These are phyloP conservation scores for Pleurotus cornucopiae DNA, from an alignment of 768 basidiomycete species.

Conservation along the genomic window DNA sequence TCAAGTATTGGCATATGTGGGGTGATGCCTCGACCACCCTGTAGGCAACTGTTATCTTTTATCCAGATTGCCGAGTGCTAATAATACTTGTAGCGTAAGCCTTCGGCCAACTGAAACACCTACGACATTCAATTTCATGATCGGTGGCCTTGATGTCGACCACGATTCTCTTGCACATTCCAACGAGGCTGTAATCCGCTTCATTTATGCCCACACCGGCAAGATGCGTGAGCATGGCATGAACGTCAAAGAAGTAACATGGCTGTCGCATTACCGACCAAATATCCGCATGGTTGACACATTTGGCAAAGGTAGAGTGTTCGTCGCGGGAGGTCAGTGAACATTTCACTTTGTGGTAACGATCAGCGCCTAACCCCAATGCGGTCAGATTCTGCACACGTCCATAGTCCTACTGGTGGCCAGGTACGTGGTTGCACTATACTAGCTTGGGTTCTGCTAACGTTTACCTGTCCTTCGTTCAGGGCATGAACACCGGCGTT, in stretches of 20 bases:
- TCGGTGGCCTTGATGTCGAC: constrained; percentile 5
- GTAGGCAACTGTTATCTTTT: background rate
- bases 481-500: constrained; percentile 29
- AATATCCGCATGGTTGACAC: constrained; percentile 17
- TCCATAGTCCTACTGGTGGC: constrained; percentile 26
- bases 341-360: background rate
- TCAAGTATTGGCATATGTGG: constrained; percentile 9
- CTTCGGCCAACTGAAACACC: constrained; percentile 9
- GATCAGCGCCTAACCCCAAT: background rate
- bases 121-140: constrained; percentile 6
- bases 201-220: constrained; percentile 10
- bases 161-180: background rate
- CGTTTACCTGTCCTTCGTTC: background rate
- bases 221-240: constrained; percentile 19
- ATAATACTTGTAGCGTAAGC: background rate
- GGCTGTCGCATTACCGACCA: constrained; percentile 22
- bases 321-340: constrained; percentile 18
- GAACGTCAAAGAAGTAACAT: constrained; percentile 21
- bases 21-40: background rate
- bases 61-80: background rate
- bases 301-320: constrained; percentile 12
- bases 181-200: constrained; percentile 3
- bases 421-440: background rate
- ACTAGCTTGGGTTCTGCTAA: background rate
- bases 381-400: constrained; percentile 24